Percentiles rank a stretch among this genome's conserved stretches.
Evolutionary conservation across 768 basidiomycete species (phyloP).

Genomic region (Fomitopsis serialis): DNA sequence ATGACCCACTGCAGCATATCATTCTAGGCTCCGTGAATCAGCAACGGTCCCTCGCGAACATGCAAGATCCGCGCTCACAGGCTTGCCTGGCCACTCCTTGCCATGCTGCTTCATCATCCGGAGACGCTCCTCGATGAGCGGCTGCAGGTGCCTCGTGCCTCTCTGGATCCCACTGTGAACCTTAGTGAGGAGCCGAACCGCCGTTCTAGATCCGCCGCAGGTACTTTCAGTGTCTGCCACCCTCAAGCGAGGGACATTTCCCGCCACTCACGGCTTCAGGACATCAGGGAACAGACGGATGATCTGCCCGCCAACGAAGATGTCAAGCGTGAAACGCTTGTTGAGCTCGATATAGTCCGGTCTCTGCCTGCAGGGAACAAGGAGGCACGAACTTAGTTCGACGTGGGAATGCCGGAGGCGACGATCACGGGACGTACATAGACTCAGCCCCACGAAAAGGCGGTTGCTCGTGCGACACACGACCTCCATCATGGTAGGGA

Average conservation of each 20-base stretch:
- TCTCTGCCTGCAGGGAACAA: conserved; percentile 30
- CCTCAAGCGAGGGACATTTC: neutral
- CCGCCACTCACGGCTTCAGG: conserved; percentile 36
- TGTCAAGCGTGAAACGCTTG: conserved; percentile 26
- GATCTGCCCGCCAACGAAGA: conserved; percentile 25
- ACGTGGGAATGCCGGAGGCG: neutral
- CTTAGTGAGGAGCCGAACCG: conserved; percentile 13
- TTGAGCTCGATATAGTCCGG: conserved; percentile 30
- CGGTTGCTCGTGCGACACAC: conserved; percentile 36
- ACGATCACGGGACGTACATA: conserved; percentile 29
- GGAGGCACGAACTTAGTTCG: neutral
- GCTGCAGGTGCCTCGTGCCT: conserved; percentile 21
- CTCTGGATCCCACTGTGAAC: conserved; percentile 9
- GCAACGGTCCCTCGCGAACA: neutral
- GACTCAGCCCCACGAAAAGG: conserved; percentile 39
- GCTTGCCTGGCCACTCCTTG: conserved; percentile 29
- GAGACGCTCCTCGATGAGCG: conserved; percentile 30
- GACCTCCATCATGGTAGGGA: conserved; percentile 27
- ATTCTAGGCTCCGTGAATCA: conserved; percentile 20
- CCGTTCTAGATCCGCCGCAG: conserved; percentile 6
- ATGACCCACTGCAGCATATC: conserved; percentile 37
- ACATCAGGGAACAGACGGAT: conserved; percentile 35
- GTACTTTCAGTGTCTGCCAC: neutral
- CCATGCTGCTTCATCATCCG: conserved; percentile 25
- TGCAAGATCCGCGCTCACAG: conserved; percentile 19